These are phyloP conservation scores for Firmiana major DNA, from an alignment of 345 rosid species.

Conservation along the genomic window DNA sequence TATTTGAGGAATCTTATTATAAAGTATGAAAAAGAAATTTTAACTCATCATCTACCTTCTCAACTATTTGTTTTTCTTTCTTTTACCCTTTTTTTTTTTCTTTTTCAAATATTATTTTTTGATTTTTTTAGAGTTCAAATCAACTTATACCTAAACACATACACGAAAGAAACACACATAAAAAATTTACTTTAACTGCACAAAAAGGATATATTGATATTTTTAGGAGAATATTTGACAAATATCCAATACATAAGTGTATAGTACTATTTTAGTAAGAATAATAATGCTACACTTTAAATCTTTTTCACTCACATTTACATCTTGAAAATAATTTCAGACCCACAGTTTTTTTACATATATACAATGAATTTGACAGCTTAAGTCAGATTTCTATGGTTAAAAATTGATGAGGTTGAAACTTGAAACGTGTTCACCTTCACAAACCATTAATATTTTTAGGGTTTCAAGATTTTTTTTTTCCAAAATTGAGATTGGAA, in stretches of 20 bases:
- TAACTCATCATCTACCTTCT: too few relatives aligned
- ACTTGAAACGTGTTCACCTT: neutral
- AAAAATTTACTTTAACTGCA: too few relatives aligned
- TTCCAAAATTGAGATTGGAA: neutral
- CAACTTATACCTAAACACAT: too few relatives aligned
- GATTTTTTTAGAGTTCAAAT: too few relatives aligned
- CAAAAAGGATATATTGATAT: neutral
- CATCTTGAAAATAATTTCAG: neutral
- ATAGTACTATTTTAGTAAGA: too few relatives aligned
- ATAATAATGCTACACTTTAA: too few relatives aligned
- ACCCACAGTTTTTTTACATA: neutral
- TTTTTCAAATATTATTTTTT: too few relatives aligned
- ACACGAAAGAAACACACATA: too few relatives aligned
- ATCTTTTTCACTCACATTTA: neutral
- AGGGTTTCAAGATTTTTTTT: neutral
- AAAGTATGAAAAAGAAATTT: too few relatives aligned
- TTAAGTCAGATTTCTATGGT: neutral
- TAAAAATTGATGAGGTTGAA: neutral
- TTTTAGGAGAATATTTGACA: neutral
- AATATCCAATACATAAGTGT: neutral
- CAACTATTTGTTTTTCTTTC: too few relatives aligned
- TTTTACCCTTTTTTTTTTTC: too few relatives aligned
- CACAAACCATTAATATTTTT: neutral
- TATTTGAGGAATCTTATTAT: too few relatives aligned
- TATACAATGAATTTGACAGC: neutral